Base-by-base conservation (phyloP, 2,329 filamentous ascomycete genomes). In the Didymella lethalis region DNA sequence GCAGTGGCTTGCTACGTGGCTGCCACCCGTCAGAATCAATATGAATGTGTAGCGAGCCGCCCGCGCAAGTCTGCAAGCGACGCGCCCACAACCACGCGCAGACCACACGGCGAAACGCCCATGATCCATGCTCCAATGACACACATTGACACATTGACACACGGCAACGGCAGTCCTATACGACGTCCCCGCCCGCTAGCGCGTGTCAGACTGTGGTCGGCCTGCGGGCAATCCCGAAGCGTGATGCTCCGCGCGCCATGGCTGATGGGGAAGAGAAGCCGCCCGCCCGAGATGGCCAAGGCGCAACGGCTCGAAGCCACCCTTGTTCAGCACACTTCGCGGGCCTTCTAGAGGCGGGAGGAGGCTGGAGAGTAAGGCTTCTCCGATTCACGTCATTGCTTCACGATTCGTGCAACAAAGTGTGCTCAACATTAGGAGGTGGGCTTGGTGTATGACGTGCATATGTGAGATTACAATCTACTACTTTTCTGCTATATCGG, bases 171-270 rank as follows among this genome's bases (percentile, higher is more conserved):
- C 41, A 46, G 16, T 41, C 48, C 43, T 20, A 47, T 44, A 38
- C 29, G 29, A 26, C 25, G 18, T 38, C 36, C 31, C 44, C 49
- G 45, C 31, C 45, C 45, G 29, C 36, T 53, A 47, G 50, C 50
- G 50, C 46, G 38, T 40, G 36, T 58, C 49, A 44, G 49, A 49
- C 34, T 31, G 18, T 36, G 18, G 18, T 26, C 26, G 16, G 32
- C 55, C 48, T 45, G 55, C 55, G 55, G 55, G 44, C 48, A 48
- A 48, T 57, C 55, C 55, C 55, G 55, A 48, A 45, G 48, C 45
- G 45, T 48, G 36, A 18, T 36, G 44, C 28, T 25, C 54, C 36
- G 48, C 48, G 31, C 49, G 45, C 48, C 31, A 31, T 53, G 49
- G 48, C 49, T 48, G 49, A 23, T 48, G 54, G 48, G 54, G 54